phyloP scores from a whole-genome alignment of 495 filamentous ascomycete species.

The Lentithecium fluviatile region DNA sequence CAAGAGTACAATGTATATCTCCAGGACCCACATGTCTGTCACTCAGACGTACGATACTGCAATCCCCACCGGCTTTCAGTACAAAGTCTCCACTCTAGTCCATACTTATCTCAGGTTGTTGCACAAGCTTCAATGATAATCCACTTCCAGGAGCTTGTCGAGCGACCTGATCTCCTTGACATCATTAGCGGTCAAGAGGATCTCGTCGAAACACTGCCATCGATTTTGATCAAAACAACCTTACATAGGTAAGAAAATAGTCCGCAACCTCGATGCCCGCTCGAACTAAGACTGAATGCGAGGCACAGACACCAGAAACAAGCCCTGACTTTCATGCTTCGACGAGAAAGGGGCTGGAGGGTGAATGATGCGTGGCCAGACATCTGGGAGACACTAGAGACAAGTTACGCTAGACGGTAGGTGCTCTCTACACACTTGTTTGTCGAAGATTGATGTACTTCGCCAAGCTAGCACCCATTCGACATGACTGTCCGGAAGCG shows the following conservation, averaged over 20 bases:
- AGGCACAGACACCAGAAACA: constrained; percentile 22
- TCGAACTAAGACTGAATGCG: neutral
- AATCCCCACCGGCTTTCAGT: constrained; percentile 3
- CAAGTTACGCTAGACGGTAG: neutral
- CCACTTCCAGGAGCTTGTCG: neutral
- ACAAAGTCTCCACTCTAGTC: neutral
- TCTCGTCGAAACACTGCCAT: neutral
- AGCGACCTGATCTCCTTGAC: neutral
- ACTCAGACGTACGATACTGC: constrained; percentile 2
- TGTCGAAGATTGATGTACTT: neutral
- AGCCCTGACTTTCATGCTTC: constrained; percentile 25
- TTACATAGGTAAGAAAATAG: neutral
- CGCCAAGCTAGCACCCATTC: no score
- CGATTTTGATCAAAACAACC: neutral
- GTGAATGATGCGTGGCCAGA: neutral
- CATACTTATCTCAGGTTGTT: neutral
- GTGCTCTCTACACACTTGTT: neutral
- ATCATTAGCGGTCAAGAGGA: neutral
- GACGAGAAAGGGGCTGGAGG: constrained; percentile 13
- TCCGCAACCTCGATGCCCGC: neutral
- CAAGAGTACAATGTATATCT: constrained; percentile 9
- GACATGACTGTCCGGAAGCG: no score
- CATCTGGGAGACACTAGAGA: constrained; percentile 8
- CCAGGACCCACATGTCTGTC: neutral
- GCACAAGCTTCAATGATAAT: neutral